Base-by-base conservation (phyloP, 208 protist species). In the Crithidia acanthocephali region DNA sequence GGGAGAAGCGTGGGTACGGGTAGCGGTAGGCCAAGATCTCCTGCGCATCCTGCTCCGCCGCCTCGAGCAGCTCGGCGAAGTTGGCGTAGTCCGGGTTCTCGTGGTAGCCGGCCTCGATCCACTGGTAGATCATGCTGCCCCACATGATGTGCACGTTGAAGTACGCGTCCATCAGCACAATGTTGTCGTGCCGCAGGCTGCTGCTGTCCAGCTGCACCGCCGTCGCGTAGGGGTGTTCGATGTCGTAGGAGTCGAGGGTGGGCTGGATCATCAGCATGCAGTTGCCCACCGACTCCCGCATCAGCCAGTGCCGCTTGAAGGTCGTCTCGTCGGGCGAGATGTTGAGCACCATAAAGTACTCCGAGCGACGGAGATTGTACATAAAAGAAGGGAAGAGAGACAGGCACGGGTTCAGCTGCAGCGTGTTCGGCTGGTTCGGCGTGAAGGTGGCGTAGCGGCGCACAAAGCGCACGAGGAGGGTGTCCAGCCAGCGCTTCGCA, bases 101-200 rank as follows among this genome's bases (percentile, higher is more conserved):
- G 27, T 99, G 88, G 68, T 94, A 98, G 35, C 81, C 87, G 8
- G 85, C 90, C 65, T 98, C 91, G 60, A 97, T 93, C 98, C 98
- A 99, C 57, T 87, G 74, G 53, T 91, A 98, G 69, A 99, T 96
- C 18, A 84, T 90, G 47, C 95, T 91, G 50, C 98, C 99, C 86
- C 98, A 96, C 89, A 97, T 99, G 64, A 99, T 93, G 62, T 99
- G 84, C 45, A 99, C 92, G 64, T 99, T 92, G 89, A 99, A 99
- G 85, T 98, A 99, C 20, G 98, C 98, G 82, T 99, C 99, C 75
- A 99, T 97, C 5, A 99, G 83, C 0, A 99, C 89, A 73, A 99
- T 99, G 68, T 92, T 90, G 72, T 99, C 96, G 35, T 80, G 76
- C 0, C 82, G 74, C 56, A 99, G 84, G 51, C 83, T 94, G 37